A percentile compares a stretch with the other conserved stretches of the same genome.
phyloP scores from a whole-genome alignment of 2,329 filamentous ascomycete species.

The Leptographium procerum region DNA sequence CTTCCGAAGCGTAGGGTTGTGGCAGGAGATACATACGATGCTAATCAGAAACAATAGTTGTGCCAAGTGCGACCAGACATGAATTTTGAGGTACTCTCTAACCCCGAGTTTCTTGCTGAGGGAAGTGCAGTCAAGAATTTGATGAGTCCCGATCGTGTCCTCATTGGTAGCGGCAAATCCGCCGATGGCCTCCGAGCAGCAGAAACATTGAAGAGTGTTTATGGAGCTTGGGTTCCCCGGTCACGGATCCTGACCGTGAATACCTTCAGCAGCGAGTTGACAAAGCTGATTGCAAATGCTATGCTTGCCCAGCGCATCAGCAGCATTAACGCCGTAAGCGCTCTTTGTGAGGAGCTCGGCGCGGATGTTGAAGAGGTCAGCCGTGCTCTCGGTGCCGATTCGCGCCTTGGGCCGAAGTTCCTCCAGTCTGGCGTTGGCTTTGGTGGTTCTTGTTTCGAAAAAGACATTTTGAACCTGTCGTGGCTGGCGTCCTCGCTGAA shows the following conservation, averaged over 20 bases:
- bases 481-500: conserved; percentile 1
- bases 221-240: conserved; percentile 2
- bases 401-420: conserved; percentile 2
- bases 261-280: conserved; percentile 7
- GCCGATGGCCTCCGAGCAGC: neutral
- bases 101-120: conserved; percentile 5
- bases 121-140: conserved; percentile 2
- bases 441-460: conserved; percentile 4
- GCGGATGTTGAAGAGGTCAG: conserved; percentile 1
- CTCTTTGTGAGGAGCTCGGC: conserved; percentile 3
- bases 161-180: conserved; percentile 1
- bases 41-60: neutral
- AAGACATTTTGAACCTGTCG: conserved; percentile 4
- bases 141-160: conserved; percentile 2
- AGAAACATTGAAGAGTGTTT: neutral
- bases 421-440: conserved; percentile 2
- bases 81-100: conserved; percentile 2
- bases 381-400: conserved; percentile 2
- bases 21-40: neutral
- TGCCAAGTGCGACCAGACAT: neutral
- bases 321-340: conserved; percentile 7
- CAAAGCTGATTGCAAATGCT: conserved; percentile 5
- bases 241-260: neutral
- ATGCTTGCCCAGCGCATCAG: conserved; percentile 6
- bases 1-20: no score